phyloP scores from a whole-genome alignment of 108 stramenopile genomes.

The Cyclotella baltica region DNA sequence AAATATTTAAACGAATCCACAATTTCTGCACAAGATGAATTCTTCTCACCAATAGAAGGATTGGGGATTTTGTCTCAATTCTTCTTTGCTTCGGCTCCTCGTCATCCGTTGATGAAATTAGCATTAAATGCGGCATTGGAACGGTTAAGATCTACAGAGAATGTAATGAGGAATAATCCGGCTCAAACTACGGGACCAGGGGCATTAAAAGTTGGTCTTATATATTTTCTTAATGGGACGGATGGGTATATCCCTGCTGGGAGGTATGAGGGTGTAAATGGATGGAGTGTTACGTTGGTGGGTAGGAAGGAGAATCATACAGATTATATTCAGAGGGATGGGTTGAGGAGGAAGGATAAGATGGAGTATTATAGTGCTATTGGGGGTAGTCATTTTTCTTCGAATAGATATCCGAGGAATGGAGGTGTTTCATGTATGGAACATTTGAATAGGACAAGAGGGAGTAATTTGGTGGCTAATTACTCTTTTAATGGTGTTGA shows the following conservation, averaged over 20 bases:
- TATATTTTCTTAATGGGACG: background rate
- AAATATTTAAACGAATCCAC: background rate
- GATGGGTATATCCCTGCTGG: background rate
- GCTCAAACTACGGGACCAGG: background rate
- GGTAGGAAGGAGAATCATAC: background rate
- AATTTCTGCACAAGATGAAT: background rate
- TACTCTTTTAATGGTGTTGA: background rate
- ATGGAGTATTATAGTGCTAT: background rate
- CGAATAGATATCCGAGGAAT: background rate
- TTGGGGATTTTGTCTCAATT: background rate
- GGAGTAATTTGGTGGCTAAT: background rate
- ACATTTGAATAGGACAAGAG: background rate
- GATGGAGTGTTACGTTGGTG: background rate
- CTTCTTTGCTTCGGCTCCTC: background rate
- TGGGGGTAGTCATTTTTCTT: background rate
- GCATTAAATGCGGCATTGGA: background rate
- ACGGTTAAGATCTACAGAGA: background rate
- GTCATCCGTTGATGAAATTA: background rate
- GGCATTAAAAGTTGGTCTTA: background rate
- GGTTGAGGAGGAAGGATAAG: background rate
- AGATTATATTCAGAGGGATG: background rate
- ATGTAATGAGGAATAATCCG: slow-evolving; percentile 2
- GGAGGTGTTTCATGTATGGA: slow-evolving; percentile 1
- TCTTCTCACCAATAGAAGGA: background rate
- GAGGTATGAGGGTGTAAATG: background rate